These are phyloP conservation scores for Penicillium steckii DNA, from an alignment of 495 filamentous ascomycete genomes.

Conservation along the genomic window DNA sequence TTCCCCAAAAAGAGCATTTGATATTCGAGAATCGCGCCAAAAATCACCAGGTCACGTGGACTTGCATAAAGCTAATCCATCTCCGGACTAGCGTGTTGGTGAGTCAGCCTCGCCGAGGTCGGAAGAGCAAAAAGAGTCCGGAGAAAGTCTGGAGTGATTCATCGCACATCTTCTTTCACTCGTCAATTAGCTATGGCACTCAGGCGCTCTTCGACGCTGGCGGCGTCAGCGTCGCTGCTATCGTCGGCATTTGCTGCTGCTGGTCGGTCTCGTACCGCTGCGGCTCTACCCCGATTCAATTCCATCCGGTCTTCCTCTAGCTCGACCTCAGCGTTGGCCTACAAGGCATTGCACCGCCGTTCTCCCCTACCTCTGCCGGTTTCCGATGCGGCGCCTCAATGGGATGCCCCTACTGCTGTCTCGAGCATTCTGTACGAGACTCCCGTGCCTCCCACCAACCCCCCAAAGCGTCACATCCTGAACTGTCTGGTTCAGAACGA, in stretches of 20 bases:
- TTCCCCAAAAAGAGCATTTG: slow-evolving; percentile 2
- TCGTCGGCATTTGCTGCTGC: slow-evolving; percentile 31
- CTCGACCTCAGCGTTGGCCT: slow-evolving; percentile 91
- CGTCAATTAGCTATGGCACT: slow-evolving; percentile 43
- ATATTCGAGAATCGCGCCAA: neutral
- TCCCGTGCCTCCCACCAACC: slow-evolving; percentile 74
- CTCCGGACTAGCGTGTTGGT: slow-evolving; percentile 11
- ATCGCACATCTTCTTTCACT: slow-evolving; percentile 23
- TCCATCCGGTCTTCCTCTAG: slow-evolving; percentile 41
- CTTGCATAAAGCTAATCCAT: slow-evolving; percentile 1
- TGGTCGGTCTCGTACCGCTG: slow-evolving; percentile 33
- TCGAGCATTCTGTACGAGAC: slow-evolving; percentile 99
- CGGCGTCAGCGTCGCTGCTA: slow-evolving; percentile 37
- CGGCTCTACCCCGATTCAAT: slow-evolving; percentile 37
- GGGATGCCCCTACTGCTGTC: slow-evolving; percentile 93
- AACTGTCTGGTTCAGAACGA: slow-evolving; percentile 99
- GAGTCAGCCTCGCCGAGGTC: slow-evolving; percentile 44
- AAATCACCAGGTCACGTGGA: neutral
- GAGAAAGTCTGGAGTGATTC: slow-evolving; percentile 28
- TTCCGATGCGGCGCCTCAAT: slow-evolving; percentile 69
- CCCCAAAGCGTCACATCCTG: slow-evolving; percentile 90
- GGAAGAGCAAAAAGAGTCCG: slow-evolving; percentile 39
- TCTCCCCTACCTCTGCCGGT: slow-evolving; percentile 78
- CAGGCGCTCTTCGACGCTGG: slow-evolving; percentile 45
- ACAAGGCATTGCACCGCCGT: slow-evolving; percentile 94